Evolutionary conservation across 169 alveolate genomes (phyloP).

Genomic region (Perkinsus chesapeaki): DNA sequence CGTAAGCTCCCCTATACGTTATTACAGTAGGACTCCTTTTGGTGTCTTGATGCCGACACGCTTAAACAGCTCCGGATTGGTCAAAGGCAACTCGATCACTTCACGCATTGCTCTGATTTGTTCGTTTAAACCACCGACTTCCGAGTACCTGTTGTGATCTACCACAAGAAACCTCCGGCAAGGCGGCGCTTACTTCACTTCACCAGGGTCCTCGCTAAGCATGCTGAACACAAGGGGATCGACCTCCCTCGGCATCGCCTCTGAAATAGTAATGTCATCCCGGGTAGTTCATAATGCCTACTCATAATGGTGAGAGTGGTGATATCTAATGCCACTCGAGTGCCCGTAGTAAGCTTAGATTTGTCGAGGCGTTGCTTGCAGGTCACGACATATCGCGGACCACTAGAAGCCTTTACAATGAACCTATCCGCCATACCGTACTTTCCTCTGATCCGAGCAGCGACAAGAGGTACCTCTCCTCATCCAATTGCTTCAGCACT

Average conservation of each 20-base stretch:
- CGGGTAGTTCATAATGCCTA: background rate
- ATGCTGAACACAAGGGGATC: constrained; percentile 96
- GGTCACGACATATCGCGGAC: constrained; percentile 96
- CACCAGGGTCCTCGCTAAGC: constrained; percentile 92
- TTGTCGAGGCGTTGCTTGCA: constrained; percentile 86
- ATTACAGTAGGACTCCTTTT: constrained; percentile 71
- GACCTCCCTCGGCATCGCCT: constrained; percentile 92
- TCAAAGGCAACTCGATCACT: constrained; percentile 95
- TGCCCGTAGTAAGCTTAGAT: constrained; percentile 82
- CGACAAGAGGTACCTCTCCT: too few relatives aligned
- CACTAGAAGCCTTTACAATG: constrained; percentile 90
- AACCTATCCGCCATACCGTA: too few relatives aligned
- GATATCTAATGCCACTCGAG: constrained; percentile 97
- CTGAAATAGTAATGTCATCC: background rate
- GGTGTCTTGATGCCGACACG: constrained; percentile 99
- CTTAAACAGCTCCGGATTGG: constrained; percentile 92
- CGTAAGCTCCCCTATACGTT: background rate
- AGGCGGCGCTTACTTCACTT: constrained; percentile 52
- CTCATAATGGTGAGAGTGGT: constrained; percentile 97
- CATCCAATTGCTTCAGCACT: constrained; percentile 83
- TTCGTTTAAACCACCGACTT: constrained; percentile 95
- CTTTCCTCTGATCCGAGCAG: too few relatives aligned
- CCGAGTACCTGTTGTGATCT: constrained; percentile 15
- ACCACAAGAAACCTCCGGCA: too few relatives aligned
- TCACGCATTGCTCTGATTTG: constrained; percentile 96